Percentiles rank a stretch among this genome's conserved stretches.
Conservation (phyloP, 208 protist species). For the Zelonia costaricensis region DNA sequence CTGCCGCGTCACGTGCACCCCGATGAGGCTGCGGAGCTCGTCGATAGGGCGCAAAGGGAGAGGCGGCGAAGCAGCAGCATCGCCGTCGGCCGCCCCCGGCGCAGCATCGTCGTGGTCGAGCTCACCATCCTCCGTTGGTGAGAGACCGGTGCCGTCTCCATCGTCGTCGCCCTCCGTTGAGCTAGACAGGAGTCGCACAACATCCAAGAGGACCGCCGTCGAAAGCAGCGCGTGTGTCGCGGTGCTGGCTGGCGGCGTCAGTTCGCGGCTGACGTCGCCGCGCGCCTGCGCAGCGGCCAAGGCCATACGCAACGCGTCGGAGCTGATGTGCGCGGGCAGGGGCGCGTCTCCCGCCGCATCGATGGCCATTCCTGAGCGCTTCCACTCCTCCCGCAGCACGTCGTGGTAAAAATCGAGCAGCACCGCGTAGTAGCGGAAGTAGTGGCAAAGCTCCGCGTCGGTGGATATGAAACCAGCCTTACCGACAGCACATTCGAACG, state of each 20-base stretch:
- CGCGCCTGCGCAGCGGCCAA: conserved; percentile 5
- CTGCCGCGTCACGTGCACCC: conserved; percentile 1
- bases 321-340: conserved; percentile 9
- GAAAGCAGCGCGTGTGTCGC: neutral
- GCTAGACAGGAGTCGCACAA: conserved; percentile 3
- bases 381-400: conserved; percentile 19
- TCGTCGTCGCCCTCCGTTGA: neutral
- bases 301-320: conserved; percentile 7
- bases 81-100: conserved; percentile 1
- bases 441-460: conserved; percentile 20
- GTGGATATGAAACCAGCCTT: conserved; percentile 14
- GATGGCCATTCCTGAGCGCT: neutral
- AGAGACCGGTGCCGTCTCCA: no score
- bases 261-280: neutral
- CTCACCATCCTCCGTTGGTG: conserved; percentile 1
- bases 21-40: conserved; percentile 9
- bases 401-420: conserved; percentile 40
- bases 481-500: conserved; percentile 23
- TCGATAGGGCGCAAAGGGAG: conserved; percentile 12
- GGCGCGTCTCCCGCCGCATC: conserved; percentile 3
- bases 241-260: neutral
- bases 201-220: neutral
- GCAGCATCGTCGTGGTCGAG: conserved; percentile 4
- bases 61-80: neutral
- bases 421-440: conserved; percentile 29